A percentile compares a stretch with the other conserved stretches of the same genome.
These are phyloP conservation scores for Thielaviopsis ethacetica DNA, from an alignment of 2,329 filamentous ascomycete species.

Conservation along the genomic window DNA sequence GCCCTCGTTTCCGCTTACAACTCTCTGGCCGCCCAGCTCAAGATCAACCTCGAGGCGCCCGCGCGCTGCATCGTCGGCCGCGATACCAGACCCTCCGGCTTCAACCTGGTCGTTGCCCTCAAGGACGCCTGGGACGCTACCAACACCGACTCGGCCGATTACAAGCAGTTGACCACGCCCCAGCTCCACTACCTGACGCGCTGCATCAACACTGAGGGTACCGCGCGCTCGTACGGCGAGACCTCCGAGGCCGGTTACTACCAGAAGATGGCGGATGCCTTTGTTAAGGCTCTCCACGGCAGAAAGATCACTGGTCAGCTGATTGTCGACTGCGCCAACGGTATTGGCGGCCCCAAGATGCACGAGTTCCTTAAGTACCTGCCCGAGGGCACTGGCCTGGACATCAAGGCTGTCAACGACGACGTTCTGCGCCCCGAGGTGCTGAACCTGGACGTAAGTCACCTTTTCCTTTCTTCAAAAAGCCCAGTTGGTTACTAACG, in stretches of 20 bases:
- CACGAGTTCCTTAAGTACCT: conserved; percentile 72
- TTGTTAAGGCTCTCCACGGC: conserved; percentile 65
- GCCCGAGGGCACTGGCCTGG: conserved; percentile 50
- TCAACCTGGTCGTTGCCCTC: conserved; percentile 63
- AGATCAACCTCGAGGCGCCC: conserved; percentile 52
- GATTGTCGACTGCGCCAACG: conserved; percentile 90
- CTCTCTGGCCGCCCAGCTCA: conserved; percentile 56
- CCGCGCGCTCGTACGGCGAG: conserved; percentile 73
- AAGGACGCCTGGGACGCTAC: conserved; percentile 65
- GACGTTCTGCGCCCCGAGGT: conserved; percentile 79
- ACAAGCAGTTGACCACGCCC: conserved; percentile 87
- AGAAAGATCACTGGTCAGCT: conserved; percentile 58
- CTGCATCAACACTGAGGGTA: conserved; percentile 83
- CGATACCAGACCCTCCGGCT: conserved; percentile 85
- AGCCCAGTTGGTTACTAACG: not conserved
- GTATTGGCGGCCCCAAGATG: conserved; percentile 86
- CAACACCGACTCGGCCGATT: conserved; percentile 61
- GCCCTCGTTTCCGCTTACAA: conserved; percentile 62
- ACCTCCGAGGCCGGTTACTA: conserved; percentile 89
- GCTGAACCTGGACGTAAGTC: conserved; percentile 67
- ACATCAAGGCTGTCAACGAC: conserved; percentile 83
- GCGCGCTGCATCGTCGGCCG: conserved; percentile 78
- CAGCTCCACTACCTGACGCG: conserved; percentile 94
- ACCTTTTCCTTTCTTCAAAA: not conserved
- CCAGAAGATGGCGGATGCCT: conserved; percentile 73